Conservation (phyloP, 2,329 filamentous ascomycete genomes). For the Neoascochyta sp. region DNA sequence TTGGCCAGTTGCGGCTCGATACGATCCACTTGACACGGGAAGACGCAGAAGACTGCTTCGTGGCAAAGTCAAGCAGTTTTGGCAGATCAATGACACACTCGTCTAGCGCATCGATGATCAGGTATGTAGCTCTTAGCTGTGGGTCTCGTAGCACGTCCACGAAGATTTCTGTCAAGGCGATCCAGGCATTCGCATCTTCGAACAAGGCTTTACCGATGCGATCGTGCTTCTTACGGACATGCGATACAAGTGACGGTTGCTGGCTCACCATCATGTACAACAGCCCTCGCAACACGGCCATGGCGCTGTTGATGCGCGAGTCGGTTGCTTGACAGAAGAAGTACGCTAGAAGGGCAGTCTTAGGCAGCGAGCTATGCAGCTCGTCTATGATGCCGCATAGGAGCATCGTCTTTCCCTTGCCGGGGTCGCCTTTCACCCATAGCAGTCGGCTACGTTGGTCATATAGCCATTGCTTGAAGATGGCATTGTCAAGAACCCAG, state of each 20-base stretch:
- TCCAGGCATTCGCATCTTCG: constrained; percentile 10
- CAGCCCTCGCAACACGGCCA: constrained; percentile 44
- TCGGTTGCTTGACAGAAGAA: constrained; percentile 43
- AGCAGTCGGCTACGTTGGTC: constrained; percentile 24
- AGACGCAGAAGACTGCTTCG: neutral
- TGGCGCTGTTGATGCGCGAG: constrained; percentile 34
- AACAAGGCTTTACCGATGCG: constrained; percentile 3
- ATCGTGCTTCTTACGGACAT: constrained; percentile 8
- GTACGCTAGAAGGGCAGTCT: constrained; percentile 11
- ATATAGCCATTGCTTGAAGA: constrained; percentile 22
- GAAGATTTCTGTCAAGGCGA: constrained; percentile 33
- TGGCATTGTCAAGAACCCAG: constrained; percentile 21
- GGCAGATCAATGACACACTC: constrained; percentile 5
- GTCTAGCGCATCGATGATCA: constrained; percentile 16
- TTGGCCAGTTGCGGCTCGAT: constrained; percentile 7
- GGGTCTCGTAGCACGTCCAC: constrained; percentile 39
- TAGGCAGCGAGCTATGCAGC: constrained; percentile 15
- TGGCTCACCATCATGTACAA: constrained; percentile 41
- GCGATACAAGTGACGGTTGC: constrained; percentile 3
- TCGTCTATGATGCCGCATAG: constrained; percentile 25
- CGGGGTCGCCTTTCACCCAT: constrained; percentile 32
- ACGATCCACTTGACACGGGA: constrained; percentile 6
- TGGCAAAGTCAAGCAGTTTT: constrained; percentile 4
- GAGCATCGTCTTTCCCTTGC: constrained; percentile 41
- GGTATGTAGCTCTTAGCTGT: constrained; percentile 3